phyloP scores from a whole-genome alignment of 345 rosid species.

The Raphanus raphanistrum region DNA sequence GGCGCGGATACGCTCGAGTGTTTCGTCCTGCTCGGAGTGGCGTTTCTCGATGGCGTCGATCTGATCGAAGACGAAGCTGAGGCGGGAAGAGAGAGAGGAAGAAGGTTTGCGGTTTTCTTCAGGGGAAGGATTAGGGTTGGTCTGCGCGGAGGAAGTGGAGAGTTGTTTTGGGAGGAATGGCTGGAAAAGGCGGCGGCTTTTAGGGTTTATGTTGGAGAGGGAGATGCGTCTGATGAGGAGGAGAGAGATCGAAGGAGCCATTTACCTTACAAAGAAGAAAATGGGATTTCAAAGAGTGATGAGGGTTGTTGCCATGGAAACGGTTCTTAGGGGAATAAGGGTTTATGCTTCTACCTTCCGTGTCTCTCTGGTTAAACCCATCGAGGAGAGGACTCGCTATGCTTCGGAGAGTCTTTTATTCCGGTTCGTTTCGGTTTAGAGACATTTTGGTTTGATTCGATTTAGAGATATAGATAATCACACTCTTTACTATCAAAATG shows the following conservation, averaged over 20 bases:
- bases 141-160: slow-evolving; percentile 42
- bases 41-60: slow-evolving; percentile 81
- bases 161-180: slow-evolving; percentile 24
- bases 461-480: background rate
- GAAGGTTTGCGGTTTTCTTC: slow-evolving; percentile 47
- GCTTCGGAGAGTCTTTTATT: background rate
- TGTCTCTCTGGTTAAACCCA: slow-evolving; percentile 14
- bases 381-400: background rate
- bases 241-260: slow-evolving; percentile 50
- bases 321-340: background rate
- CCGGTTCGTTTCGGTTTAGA: background rate
- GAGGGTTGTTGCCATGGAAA: background rate
- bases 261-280: background rate
- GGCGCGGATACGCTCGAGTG: slow-evolving; percentile 82
- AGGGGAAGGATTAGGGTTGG: slow-evolving; percentile 11
- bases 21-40: slow-evolving; percentile 57
- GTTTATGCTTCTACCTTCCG: background rate
- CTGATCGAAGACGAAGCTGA: slow-evolving; percentile 91
- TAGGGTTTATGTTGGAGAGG: slow-evolving; percentile 24
- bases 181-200: slow-evolving; percentile 30
- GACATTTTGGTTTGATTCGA: background rate
- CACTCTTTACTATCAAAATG: too few relatives aligned
- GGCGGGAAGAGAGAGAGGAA: slow-evolving; percentile 80
- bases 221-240: slow-evolving; percentile 51
- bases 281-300: background rate